Base-by-base conservation (phyloP, 768 basidiomycete species). In the Gloeopeniophorella convolvens region DNA sequence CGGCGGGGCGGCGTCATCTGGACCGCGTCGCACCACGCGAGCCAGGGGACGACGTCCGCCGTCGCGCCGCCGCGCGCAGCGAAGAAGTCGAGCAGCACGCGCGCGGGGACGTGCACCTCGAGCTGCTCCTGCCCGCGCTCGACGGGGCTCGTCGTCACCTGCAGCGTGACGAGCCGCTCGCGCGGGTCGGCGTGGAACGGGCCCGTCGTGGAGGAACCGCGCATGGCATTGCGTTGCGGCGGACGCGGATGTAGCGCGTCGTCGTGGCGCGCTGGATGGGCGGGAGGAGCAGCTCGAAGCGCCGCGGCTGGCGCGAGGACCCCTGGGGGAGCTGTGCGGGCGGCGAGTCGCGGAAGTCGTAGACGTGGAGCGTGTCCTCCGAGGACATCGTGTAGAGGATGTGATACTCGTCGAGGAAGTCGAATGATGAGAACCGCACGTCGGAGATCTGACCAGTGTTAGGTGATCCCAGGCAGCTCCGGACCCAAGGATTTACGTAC, bases 341-440 rank as follows among this genome's bases (percentile, higher is more conserved):
- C n/a, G n/a, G n/a, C n/a, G n/a, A n/a, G n/a, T n/a, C n/a, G 24
- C 52, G 46, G 23, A 54, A 7, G 35, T 54, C 46, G 34, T 44
- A 54, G 13, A 54, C 46, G 31, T 48, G 39, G 31, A 48, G 24
- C 30, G 35, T 48, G 28, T 48, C 52, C 10, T 39, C 24, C 2
- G 15, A 15, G 5, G 51, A 48, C 13, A 11, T 18, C 11, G 46
- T 31, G 18, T 39, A 53, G 11, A 48, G 4, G 18, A 53, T 53
- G 23, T 53, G 51, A 15, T 43, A 35, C n/a, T 53, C 46, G 6
- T 53, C 51, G n/a, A 53, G 34, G 23, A 53, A 53, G 16, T 48
- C 41, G 13, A 48, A 53, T 3, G 51, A 53, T 11, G 46, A 48
- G 35, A 48, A 53, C 3, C 6, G 7, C 6, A 37, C 41, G 5